A percentile compares a stretch with the other conserved stretches of the same genome.
phyloP scores from a whole-genome alignment of 495 filamentous ascomycete genomes.

The Annulohypoxylon moriforme region DNA sequence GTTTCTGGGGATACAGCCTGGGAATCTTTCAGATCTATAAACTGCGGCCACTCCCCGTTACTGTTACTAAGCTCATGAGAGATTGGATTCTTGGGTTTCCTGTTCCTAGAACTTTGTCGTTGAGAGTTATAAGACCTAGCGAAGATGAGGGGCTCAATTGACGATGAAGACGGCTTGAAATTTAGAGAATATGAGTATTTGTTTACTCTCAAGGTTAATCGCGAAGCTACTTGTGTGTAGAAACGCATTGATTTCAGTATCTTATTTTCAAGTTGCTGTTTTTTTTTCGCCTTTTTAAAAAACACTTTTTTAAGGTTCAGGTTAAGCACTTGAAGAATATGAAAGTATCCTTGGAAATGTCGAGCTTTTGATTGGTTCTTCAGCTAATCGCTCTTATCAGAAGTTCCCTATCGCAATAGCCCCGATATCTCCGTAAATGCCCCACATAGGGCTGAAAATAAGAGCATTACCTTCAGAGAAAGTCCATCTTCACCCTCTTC shows the following conservation, averaged over 20 bases:
- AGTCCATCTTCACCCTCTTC: neutral
- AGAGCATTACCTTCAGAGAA: neutral
- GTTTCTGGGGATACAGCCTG: neutral
- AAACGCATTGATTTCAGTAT: constrained; percentile 16
- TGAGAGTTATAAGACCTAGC: neutral
- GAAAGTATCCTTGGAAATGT: neutral
- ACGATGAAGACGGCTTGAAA: neutral
- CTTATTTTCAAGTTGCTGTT: constrained; percentile 18
- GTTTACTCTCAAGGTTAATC: constrained; percentile 9
- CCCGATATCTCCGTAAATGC: neutral
- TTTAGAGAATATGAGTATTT: neutral
- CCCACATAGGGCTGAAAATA: constrained; percentile 1
- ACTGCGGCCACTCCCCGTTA: neutral
- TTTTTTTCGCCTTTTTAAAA: neutral
- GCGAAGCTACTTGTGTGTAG: neutral
- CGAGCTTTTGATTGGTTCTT: neutral
- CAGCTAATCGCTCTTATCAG: neutral
- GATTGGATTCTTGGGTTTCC: neutral
- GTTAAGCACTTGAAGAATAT: neutral
- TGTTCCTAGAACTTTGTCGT: neutral
- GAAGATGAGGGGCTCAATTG: neutral
- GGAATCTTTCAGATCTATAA: neutral
- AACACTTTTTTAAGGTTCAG: neutral
- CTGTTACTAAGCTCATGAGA: neutral
- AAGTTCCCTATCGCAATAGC: neutral